Evolutionary conservation across 2,329 filamentous ascomycete species (phyloP).

Genomic region (Colletotrichum somersetense): DNA sequence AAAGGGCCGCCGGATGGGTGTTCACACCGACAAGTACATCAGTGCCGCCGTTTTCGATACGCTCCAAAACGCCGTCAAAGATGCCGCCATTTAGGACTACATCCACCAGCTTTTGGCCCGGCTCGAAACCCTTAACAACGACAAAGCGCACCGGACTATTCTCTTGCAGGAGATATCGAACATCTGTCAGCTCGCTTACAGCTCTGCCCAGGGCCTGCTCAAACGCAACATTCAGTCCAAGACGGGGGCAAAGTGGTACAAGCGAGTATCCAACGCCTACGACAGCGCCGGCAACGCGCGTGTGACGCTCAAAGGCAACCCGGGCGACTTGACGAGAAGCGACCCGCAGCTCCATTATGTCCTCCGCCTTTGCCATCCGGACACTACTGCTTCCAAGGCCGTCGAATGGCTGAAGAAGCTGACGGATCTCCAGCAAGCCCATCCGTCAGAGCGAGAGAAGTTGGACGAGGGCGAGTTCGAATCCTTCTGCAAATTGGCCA

Average conservation of each 20-base stretch:
- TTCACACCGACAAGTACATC: conserved; percentile 57
- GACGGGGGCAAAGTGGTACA: conserved; percentile 57
- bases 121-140: conserved; percentile 44
- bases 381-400: conserved; percentile 52
- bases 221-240: conserved; percentile 55
- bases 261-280: conserved; percentile 50
- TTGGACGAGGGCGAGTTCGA: conserved; percentile 51
- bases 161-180: conserved; percentile 62
- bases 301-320: conserved; percentile 56
- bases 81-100: conserved; percentile 57
- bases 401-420: conserved; percentile 57
- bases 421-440: conserved; percentile 50
- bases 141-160: conserved; percentile 50
- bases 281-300: conserved; percentile 52
- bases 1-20: conserved; percentile 54
- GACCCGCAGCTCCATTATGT: conserved; percentile 59
- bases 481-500: conserved; percentile 52
- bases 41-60: conserved; percentile 58
- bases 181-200: conserved; percentile 58
- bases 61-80: conserved; percentile 52
- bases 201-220: conserved; percentile 53
- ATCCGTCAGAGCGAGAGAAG: conserved; percentile 51
- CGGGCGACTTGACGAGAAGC: conserved; percentile 52
- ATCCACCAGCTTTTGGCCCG: conserved; percentile 53
- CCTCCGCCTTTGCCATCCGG: conserved; percentile 58